Conservation (phyloP, 306 rosid genomes). For the Quercus rubra region DNA sequence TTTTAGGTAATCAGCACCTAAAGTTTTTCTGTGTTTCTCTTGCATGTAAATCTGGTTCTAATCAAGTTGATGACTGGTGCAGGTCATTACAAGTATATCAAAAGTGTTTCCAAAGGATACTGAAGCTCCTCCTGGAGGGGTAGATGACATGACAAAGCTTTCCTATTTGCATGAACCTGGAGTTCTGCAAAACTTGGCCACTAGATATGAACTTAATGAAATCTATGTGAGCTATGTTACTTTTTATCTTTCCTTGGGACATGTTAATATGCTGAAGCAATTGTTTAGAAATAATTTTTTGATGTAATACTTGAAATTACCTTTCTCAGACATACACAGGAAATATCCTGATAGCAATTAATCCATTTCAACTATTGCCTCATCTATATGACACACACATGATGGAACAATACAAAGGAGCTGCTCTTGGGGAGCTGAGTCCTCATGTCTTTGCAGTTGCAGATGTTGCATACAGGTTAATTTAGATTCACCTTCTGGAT, state of each 20-base stretch:
- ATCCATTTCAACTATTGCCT: slow-evolving; percentile 95
- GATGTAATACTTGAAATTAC: slow-evolving; percentile 19
- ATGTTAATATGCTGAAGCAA: too few species aligned
- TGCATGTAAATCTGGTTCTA: too few species aligned
- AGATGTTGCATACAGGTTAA: slow-evolving; percentile 94
- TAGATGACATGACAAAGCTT: slow-evolving; percentile 96
- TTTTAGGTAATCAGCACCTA: slow-evolving; percentile 8
- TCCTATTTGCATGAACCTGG: slow-evolving; percentile 99
- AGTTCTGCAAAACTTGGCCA: slow-evolving; percentile 85
- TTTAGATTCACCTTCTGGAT: slow-evolving; percentile 6
- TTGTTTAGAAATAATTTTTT: not conserved
- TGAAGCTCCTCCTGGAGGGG: slow-evolving; percentile 98
- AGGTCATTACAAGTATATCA: slow-evolving; percentile 77
- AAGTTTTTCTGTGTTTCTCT: too few species aligned
- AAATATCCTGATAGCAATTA: slow-evolving; percentile 91
- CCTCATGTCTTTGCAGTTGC: slow-evolving; percentile 99
- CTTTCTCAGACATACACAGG: slow-evolving; percentile 90
- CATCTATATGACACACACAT: slow-evolving; percentile 92
- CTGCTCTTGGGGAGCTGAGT: slow-evolving; percentile 91
- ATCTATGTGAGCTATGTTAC: slow-evolving; percentile 65
- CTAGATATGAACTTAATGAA: slow-evolving; percentile 98
- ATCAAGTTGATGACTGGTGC: not conserved
- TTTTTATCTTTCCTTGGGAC: not conserved
- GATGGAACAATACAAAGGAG: slow-evolving; percentile 98
- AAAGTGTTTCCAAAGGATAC: slow-evolving; percentile 92